Percentiles rank a stretch among this genome's conserved stretches.
phyloP scores from a whole-genome alignment of 2,329 filamentous ascomycete species.

The Fusarium sp. region DNA sequence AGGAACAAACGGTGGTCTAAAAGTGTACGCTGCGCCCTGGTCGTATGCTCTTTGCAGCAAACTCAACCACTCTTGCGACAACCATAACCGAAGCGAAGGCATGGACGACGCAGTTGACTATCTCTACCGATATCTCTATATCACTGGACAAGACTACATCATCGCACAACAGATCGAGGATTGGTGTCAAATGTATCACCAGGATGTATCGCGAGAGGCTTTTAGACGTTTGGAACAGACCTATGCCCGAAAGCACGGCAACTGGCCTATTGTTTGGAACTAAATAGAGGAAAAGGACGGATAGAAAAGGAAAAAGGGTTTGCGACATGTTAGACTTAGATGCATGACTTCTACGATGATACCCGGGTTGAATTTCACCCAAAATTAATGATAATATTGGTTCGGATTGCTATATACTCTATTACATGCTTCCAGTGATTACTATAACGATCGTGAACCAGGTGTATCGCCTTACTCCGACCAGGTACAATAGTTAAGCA shows the following conservation, averaged over 20 bases:
- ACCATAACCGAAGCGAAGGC: slow-evolving; percentile 33
- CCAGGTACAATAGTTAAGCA: background rate
- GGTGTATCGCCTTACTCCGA: background rate
- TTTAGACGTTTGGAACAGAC: slow-evolving; percentile 25
- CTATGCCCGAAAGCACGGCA: slow-evolving; percentile 20
- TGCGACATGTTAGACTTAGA: slow-evolving; percentile 14
- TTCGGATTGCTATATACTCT: background rate
- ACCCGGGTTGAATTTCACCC: slow-evolving; percentile 24
- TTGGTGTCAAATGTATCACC: slow-evolving; percentile 37
- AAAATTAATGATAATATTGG: slow-evolving; percentile 30
- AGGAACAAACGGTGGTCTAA: slow-evolving; percentile 29
- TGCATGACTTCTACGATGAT: slow-evolving; percentile 29
- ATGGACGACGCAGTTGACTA: slow-evolving; percentile 40
- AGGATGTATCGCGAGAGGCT: slow-evolving; percentile 25
- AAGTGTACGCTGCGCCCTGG: slow-evolving; percentile 40
- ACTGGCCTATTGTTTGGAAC: slow-evolving; percentile 31
- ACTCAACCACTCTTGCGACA: slow-evolving; percentile 36
- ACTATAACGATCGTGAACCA: background rate
- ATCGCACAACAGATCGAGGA: slow-evolving; percentile 9
- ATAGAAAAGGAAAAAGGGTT: background rate
- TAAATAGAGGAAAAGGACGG: background rate
- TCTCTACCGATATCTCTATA: slow-evolving; percentile 26
- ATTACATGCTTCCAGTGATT: slow-evolving; percentile 11
- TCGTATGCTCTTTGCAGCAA: slow-evolving; percentile 39
- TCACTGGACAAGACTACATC: slow-evolving; percentile 9